These are phyloP conservation scores for Dipodascus albidus DNA, from an alignment of 805 yeast genomes.

Conservation along the genomic window DNA sequence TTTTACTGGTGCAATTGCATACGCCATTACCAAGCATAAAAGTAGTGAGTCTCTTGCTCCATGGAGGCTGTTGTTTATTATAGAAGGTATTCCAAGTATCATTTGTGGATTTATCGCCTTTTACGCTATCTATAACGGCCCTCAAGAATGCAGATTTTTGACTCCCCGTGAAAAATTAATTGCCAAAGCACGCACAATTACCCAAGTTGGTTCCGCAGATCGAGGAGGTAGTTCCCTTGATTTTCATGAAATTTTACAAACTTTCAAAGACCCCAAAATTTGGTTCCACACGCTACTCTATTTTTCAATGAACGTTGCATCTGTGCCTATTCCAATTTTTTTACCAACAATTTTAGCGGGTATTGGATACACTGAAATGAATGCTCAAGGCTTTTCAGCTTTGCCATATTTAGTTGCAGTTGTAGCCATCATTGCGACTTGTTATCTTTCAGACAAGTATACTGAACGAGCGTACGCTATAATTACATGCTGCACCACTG, in stretches of 20 bases:
- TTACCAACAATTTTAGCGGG: constrained; percentile 1
- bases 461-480: neutral
- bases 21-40: neutral
- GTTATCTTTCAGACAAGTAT: constrained; percentile 2
- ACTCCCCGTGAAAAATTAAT: constrained; percentile 1
- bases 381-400: constrained; percentile 1
- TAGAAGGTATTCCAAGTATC: constrained; percentile 1
- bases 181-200: constrained; percentile 1
- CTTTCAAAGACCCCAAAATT: constrained; percentile 4
- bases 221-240: neutral
- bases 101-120: neutral
- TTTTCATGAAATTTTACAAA: neutral
- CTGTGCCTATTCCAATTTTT: constrained; percentile 1
- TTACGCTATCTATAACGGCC: neutral
- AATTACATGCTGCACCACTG: neutral
- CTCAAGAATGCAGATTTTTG: neutral
- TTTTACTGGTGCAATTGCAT: constrained; percentile 2
- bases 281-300: constrained; percentile 1
- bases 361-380: neutral
- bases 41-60: neutral
- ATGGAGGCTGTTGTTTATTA: neutral
- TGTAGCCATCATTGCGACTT: neutral
- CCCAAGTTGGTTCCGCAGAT: neutral
- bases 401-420: neutral
- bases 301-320: neutral